These are phyloP conservation scores for Plasmodium fragile DNA, from an alignment of 169 alveolate species.

Conservation along the genomic window DNA sequence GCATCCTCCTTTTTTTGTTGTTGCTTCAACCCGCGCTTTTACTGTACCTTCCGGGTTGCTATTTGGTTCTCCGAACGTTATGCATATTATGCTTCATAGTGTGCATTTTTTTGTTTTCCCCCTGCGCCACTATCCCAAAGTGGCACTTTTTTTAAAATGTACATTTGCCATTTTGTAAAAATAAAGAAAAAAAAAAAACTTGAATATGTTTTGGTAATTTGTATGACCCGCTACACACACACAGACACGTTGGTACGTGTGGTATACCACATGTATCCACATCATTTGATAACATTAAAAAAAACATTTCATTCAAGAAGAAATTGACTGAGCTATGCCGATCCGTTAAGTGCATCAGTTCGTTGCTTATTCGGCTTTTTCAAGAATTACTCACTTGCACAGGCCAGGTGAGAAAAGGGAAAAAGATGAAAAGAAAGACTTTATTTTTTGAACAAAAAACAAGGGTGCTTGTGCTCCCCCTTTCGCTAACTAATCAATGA, in stretches of 20 bases:
- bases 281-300: background rate
- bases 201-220: background rate
- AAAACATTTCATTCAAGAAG: background rate
- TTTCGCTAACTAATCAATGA: conserved; percentile 25
- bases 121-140: background rate
- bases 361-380: conserved; percentile 5
- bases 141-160: background rate
- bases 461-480: background rate
- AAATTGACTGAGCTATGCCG: background rate
- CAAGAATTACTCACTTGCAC: background rate
- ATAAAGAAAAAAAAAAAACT: background rate
- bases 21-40: background rate
- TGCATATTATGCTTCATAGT: background rate
- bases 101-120: background rate
- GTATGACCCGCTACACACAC: background rate
- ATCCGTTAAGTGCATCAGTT: background rate
- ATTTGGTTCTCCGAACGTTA: background rate
- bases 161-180: background rate
- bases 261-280: background rate
- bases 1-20: background rate
- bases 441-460: background rate
- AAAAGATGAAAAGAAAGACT: background rate
- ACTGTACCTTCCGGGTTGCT: background rate
- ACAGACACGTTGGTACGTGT: background rate
- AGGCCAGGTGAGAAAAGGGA: background rate